Conservation (phyloP, 1,284 basidiomycete genomes). For the Ganoderma meredithae region DNA sequence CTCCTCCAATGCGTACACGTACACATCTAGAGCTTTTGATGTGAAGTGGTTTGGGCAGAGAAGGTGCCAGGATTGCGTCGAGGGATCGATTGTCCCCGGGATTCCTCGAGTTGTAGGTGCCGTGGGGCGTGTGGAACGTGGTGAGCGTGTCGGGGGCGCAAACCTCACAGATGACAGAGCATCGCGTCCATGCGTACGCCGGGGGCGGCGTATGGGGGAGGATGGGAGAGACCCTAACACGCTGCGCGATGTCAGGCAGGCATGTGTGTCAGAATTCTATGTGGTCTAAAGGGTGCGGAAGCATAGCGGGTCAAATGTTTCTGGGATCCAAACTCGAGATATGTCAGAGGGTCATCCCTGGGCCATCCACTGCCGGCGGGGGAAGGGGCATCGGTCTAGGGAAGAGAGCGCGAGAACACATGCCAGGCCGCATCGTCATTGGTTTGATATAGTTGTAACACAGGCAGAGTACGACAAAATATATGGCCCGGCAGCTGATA, state of each 20-base stretch:
- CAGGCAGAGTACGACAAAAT: neutral
- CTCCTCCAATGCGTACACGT: neutral
- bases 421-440: neutral
- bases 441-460: neutral
- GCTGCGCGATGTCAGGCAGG: slow-evolving; percentile 13
- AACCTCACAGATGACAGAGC: neutral
- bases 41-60: slow-evolving; percentile 2
- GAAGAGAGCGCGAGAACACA: neutral
- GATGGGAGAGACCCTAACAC: slow-evolving; percentile 16
- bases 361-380: neutral
- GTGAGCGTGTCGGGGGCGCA: neutral
- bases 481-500: neutral
- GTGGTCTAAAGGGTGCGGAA: neutral
- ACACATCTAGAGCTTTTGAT: neutral
- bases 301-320: neutral
- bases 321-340: neutral
- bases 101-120: neutral
- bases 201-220: slow-evolving; percentile 14
- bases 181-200: neutral
- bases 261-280: slow-evolving; percentile 2
- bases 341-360: neutral
- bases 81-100: neutral
- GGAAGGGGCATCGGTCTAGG: neutral
- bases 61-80: neutral
- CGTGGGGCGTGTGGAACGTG: neutral